Base-by-base conservation (phyloP, 1,284 basidiomycete genomes). In the Chiua sp. region DNA sequence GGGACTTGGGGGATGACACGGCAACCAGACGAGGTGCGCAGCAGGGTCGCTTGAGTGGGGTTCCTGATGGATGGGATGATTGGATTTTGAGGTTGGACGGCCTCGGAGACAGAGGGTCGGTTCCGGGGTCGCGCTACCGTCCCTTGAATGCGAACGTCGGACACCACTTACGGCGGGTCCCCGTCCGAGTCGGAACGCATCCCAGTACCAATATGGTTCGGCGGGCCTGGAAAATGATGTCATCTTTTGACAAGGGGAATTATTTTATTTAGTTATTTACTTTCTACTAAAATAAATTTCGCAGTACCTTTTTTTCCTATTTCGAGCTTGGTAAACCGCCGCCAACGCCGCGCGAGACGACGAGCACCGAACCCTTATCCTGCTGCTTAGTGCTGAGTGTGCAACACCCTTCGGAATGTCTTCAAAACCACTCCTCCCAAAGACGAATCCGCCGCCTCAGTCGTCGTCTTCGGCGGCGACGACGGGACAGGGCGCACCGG, bases 341-440 rank as follows among this genome's bases (percentile, higher is more conserved):
- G 42, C n/a, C 39, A 48, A 47, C 60, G 64, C 46, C 37, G 68
- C 37, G 44, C 28, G 10, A 23, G 26, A 59, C 70, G 53, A 57
- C 70, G 68, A 65, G 57, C 35, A 52, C 47, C n/a, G 39, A 33
- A 23, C 23, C 16, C n/a, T n/a, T 32, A 32, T 32, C 23, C 28
- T 44, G n/a, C n/a, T 3, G 22, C 42, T 39, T 22, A 22, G 42
- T 7, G 42, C 18, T 12, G 16, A 20, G 4, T 18, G 37, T 20
- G 37, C 4, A n/a, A 20, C 42, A 44, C 42, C n/a, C 10, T 44
- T 44, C 13, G 47, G 23, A 35, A 73, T 73, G 72, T 61, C 72
- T n/a, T 61, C 74, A 8, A 74, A 65, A 20, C 71, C 75, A 10
- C 63, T 75, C 23, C 61, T 76, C 15, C 71, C 74, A 49, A 75